Base-by-base conservation (phyloP, 495 filamentous ascomycete genomes). In the Filosporella fistucella region DNA sequence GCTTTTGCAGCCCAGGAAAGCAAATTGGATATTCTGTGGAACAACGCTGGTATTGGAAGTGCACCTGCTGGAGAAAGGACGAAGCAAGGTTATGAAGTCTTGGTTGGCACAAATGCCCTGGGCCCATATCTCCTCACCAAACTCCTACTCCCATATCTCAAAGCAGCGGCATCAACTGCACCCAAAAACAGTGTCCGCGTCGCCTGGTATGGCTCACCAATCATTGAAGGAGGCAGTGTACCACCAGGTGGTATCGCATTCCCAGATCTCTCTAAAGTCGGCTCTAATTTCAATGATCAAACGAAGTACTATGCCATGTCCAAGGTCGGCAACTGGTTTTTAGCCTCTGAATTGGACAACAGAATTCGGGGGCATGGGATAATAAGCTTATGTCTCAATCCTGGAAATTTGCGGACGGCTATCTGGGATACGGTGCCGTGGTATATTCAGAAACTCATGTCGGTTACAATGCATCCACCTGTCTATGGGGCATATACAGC, bases 41-140 rank as follows among this genome's bases (percentile, higher is more conserved):
- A 79, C 49, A 79, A 81, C 50, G 76, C 78, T 0, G 78, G 78
- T 4, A 60, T 81, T 28, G 61, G 60, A 52, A 39, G 34, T 4
- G 59, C 60, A 9, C 51, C 49, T 8, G 16, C 38, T 12, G 62
- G 61, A 21, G 42, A 45, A 33, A 54, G 47, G 43, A 63, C 63
- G 16, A 48, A 50, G 3, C 68, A 68, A 41, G 41, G 63, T 13
- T 60, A 70, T 29, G 53, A 51, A 21, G 6, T 47, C 3, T 17
- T 30, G 3, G 37, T 70, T 1, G 68, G 60, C 9, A 62, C 58
- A 1, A 73, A 72, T 42, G 46, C 40, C 24, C 24, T 74, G 1
- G 70, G 65, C 1, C 58, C 58, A 22, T 71, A 65, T 47, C 56
- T 72, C 2, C 57, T 75, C 51, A 69, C 66, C 13, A 51, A 67